Evolutionary conservation across 2,329 filamentous ascomycete genomes (phyloP).

Genomic region (Fusarium sororula): DNA sequence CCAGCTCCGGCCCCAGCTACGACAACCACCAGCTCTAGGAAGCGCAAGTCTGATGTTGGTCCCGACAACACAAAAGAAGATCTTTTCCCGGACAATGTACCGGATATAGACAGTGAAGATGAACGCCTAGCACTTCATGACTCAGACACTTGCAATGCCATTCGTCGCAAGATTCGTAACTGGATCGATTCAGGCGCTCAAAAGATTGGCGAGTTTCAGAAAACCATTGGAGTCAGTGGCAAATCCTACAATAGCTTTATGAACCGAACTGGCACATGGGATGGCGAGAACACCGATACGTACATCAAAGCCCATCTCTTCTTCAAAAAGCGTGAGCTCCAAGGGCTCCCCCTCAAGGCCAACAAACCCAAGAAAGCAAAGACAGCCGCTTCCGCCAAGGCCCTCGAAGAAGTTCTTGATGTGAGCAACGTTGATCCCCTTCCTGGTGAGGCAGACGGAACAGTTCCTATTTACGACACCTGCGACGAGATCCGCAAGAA

Average conservation of each 20-base stretch:
- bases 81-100: slow-evolving; percentile 32
- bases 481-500: slow-evolving; percentile 68
- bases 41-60: slow-evolving; percentile 37
- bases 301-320: slow-evolving; percentile 51
- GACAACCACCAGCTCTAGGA: slow-evolving; percentile 17
- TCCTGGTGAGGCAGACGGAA: slow-evolving; percentile 55
- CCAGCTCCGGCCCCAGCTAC: background rate
- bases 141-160: slow-evolving; percentile 38
- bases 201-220: slow-evolving; percentile 56
- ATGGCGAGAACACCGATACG: slow-evolving; percentile 47
- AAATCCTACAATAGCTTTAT: slow-evolving; percentile 57
- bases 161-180: slow-evolving; percentile 38
- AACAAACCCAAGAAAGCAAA: slow-evolving; percentile 46
- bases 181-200: slow-evolving; percentile 41
- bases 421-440: slow-evolving; percentile 53
- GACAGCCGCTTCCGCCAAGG: slow-evolving; percentile 38
- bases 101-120: slow-evolving; percentile 34
- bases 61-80: slow-evolving; percentile 19
- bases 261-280: slow-evolving; percentile 54
- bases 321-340: slow-evolving; percentile 62
- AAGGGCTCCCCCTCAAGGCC: slow-evolving; percentile 52
- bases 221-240: slow-evolving; percentile 51
- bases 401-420: slow-evolving; percentile 46
- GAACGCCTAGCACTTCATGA: slow-evolving; percentile 10
- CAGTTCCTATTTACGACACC: slow-evolving; percentile 62